Evolutionary conservation across 2,329 filamentous ascomycete genomes (phyloP), one percentile per base, ranked within the genome.

Genomic region (Verticillium longisporum): DNA sequence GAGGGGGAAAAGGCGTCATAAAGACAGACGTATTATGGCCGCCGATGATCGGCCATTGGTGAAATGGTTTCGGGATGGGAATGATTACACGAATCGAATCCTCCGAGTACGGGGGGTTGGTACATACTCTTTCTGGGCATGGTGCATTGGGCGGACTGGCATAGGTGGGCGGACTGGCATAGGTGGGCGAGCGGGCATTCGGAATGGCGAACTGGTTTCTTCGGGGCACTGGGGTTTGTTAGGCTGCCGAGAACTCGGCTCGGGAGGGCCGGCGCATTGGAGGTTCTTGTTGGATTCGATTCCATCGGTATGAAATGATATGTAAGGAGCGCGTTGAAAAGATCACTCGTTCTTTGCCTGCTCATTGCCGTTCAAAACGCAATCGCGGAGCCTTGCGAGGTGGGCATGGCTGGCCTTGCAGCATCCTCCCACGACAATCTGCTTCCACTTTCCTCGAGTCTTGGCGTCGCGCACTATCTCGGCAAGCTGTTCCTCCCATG

Each of bases 371-470:
- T 11, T 41, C 34, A 31, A 15, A 5, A 58, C 14, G 26, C 37
- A 32, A 5, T 50, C 11, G 11, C 60, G 59, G 55, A 65, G 63
- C 53, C 61, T 62, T 34, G 61, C 59, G 54, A 65, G 60, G 33
- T 72, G 67, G 34, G 58, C 63, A 34, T 70, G 71, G n/a, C 69
- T 72, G 2, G 81, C 74, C 66, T 80, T 82, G 67, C 82, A 84
- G 67, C 82, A 84, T 4, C 82, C 82, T 0, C 82, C 82, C 0
- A 82, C 80, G 1, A 84, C 69, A 38, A 83, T 77, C 13, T 72
- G 71, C 9, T 66, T 69, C 79, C 81, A 84, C 1, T 71, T 65
- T 1, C 74, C 76, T 26, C 75, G 70, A 3, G 57, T 60, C 36
- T 70, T 67, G 2, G 79, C 74, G 5, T 69, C 65, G 26, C 67